These are phyloP conservation scores for Globisporangium paroecandrum DNA, from an alignment of 352 stramenopile genomes.

Conservation along the genomic window DNA sequence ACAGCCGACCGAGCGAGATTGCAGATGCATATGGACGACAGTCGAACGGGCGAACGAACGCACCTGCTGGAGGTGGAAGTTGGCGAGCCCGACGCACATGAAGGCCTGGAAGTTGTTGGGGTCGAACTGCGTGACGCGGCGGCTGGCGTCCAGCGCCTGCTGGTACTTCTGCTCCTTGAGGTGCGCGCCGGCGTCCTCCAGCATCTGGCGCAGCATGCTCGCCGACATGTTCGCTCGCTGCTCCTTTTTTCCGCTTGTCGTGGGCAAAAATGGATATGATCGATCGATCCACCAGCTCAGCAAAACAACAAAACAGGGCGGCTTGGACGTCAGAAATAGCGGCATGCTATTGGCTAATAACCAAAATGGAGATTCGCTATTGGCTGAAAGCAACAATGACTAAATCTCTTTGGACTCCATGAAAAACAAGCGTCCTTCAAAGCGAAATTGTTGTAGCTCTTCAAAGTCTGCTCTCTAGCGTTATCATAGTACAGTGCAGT, in stretches of 20 bases:
- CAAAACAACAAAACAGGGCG: no score
- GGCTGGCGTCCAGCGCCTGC: conserved; percentile 58
- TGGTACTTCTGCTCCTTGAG: conserved; percentile 78
- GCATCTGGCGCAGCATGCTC: conserved; percentile 70
- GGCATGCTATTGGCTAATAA: neutral
- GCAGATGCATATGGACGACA: neutral
- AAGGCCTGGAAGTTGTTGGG: conserved; percentile 80
- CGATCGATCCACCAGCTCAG: neutral
- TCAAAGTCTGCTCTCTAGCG: neutral
- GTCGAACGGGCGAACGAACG: conserved; percentile 9
- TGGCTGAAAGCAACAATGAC: neutral
- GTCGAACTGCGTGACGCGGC: conserved; percentile 74
- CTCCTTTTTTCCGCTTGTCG: neutral
- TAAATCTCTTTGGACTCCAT: neutral
- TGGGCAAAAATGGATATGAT: neutral
- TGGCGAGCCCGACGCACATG: conserved; percentile 77
- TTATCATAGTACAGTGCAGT: neutral
- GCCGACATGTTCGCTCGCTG: conserved; percentile 42
- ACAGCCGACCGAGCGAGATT: neutral
- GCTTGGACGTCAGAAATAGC: neutral
- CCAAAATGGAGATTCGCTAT: neutral
- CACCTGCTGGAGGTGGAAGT: conserved; percentile 68
- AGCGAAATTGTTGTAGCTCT: neutral
- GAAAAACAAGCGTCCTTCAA: neutral
- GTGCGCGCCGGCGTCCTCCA: conserved; percentile 63